Evolutionary conservation across 495 filamentous ascomycete genomes (phyloP), one percentile per base, ranked within the genome.

Genomic region (Aspergillus homomorphus): DNA sequence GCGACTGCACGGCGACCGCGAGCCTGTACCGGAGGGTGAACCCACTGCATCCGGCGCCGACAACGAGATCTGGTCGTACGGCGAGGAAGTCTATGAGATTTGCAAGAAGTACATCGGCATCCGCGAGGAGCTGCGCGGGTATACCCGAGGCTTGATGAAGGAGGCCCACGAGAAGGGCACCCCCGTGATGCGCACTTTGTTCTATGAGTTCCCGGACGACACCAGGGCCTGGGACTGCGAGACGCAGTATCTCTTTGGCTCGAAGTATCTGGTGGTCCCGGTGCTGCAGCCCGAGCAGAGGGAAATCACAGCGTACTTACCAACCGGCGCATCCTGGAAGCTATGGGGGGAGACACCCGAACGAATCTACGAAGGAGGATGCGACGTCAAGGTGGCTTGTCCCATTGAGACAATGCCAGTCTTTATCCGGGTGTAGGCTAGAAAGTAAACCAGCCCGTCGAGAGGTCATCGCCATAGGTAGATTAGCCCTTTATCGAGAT

Each of bases 51-150:
- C 66, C 15, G 81, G 80, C 1, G 77, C 79, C 1, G 54, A 71
- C 14, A 86, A 86, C 64, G 83, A 86, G 68, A 75, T 86, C 26
- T 86, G 82, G 82, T 79, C 73, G 16, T 86, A 84, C 60, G 82
- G 82, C 2, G 73, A 78, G 24, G 73, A 80, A 50, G 75, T 83
- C 12, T 82, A 81, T 64, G 73, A 69, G 28, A 82, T 85, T 44
- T 83, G 80, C 69, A 74, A 77, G 68, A 77, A 73, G 61, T 85
- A 83, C 52, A 73, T 86, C 52, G 54, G 45, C 3, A 71, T 84
- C 24, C 77, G 83, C 12, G 82, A 84, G 69, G 62, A 76, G 51
- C 58, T 85, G 63, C 69, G 81, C 3, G 72, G 73, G 8, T 85
- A 85, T 63, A 79, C 74, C 0, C 64, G 82, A 1, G 55, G 41